Evolutionary conservation across 2,329 filamentous ascomycete species (phyloP).

Genomic region (Xylariomycetidae sp.): DNA sequence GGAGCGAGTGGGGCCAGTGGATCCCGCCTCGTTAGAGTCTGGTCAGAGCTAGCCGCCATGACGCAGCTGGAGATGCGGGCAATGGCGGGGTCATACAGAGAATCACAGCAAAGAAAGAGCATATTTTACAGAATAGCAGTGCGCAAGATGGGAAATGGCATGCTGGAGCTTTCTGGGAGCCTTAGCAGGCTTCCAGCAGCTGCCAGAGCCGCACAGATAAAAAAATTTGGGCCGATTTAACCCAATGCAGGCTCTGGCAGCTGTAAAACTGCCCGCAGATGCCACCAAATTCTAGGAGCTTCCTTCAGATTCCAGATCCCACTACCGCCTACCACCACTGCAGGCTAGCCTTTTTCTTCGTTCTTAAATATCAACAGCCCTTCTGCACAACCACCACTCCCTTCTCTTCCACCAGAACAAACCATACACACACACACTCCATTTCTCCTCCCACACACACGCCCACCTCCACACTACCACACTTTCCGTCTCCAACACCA

Average conservation of each 20-base stretch:
- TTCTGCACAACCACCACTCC: background rate
- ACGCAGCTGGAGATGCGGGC: too few species aligned
- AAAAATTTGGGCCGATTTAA: too few species aligned
- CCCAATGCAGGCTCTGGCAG: background rate
- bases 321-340: background rate
- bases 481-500: conserved; percentile 10
- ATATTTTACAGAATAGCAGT: too few species aligned
- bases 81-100: too few species aligned
- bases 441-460: conserved; percentile 1
- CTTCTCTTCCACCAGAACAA: conserved; percentile 1
- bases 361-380: background rate
- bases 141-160: too few species aligned
- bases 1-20: too few species aligned
- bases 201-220: too few species aligned
- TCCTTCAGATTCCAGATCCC: conserved; percentile 4
- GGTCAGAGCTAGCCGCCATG: too few species aligned
- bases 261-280: background rate
- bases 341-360: background rate
- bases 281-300: conserved; percentile 2
- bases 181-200: too few species aligned
- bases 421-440: background rate
- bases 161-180: too few species aligned
- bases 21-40: too few species aligned
- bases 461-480: conserved; percentile 2
- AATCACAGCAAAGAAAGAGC: too few species aligned